These are phyloP conservation scores for Pyrus bretschneideri DNA, from an alignment of 306 rosid genomes.

Conservation along the genomic window DNA sequence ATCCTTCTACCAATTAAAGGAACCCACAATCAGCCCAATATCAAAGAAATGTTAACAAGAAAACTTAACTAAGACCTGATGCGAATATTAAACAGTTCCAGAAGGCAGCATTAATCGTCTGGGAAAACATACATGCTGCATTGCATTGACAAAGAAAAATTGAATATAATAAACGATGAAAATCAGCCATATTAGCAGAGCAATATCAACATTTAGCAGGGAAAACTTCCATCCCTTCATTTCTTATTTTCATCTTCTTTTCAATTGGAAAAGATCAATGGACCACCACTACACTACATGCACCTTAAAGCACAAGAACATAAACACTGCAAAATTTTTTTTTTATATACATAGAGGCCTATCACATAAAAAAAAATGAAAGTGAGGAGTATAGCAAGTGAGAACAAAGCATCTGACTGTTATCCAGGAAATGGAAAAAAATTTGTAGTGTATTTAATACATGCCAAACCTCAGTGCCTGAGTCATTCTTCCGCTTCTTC, in stretches of 20 bases:
- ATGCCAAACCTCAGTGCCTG: constrained; percentile 62
- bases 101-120: not conserved
- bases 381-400: not conserved
- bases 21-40: constrained; percentile 22
- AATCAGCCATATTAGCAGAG: not conserved
- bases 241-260: not conserved
- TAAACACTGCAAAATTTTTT: not conserved
- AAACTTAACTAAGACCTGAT: not conserved
- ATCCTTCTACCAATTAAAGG: constrained; percentile 57
- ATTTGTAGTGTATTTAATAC: constrained; percentile 5
- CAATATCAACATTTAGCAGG: not conserved
- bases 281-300: not conserved
- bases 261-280: not conserved
- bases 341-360: not conserved
- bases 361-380: constrained; percentile 9
- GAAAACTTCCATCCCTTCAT: not conserved
- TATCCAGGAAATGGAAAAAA: not conserved
- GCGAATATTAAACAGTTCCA: not conserved
- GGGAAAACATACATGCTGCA: not conserved
- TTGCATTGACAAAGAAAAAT: not conserved
- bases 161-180: not conserved
- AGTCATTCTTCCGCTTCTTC: constrained; percentile 78
- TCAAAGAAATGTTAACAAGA: not conserved
- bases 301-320: not conserved
- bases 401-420: not conserved